Base-by-base conservation (phyloP, 345 rosid genomes). In the Corymbia maculata region DNA sequence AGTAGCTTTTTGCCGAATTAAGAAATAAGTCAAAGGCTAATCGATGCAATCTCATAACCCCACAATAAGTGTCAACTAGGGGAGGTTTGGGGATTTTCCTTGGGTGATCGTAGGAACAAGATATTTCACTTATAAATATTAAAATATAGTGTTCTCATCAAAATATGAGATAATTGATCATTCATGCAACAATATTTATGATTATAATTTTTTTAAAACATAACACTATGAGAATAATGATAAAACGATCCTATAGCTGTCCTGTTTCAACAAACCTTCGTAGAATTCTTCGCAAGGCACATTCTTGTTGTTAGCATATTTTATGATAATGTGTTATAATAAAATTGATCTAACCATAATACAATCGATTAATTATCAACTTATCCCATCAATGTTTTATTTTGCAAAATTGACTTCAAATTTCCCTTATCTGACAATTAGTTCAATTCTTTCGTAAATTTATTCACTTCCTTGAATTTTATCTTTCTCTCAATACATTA, bases 101-200 rank as follows among this genome's bases (percentile, higher is more conserved):
- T 6, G 55, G 3, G 22, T 52, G 55, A 52, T 52, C 55, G 16
- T 52, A 52, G 21, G 16, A 52, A 52, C 55, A 16, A 52, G 55
- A 52, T 52, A 52, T 52, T 52, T 52, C 55, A 52, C 26, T 55
- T 55, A 55, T 55, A 21, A 1, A 21, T 55, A 21, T 3, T 3
- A 3, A 55, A 55, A 3, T 55, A 55, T 26, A 55, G 59, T 26
- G 1, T 0, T 55, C 59, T 55, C 26, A 55, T 55, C 26, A 55
- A 19, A 55, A 21, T 21, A 21, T 55, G 0, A 55, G 61, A 55
- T 0, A 8, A 55, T 55, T 1, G 61, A 55, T 55, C 0, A 55
- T 55, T 55, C 61, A 21, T 4, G 26, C 9, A 0, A 55, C 11
- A 55, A 55, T 55, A 22, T 55, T 0, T 55, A 0, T 4, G 61